These are phyloP conservation scores for Alternaria ventricosa DNA, from an alignment of 2,329 filamentous ascomycete genomes.

Conservation along the genomic window DNA sequence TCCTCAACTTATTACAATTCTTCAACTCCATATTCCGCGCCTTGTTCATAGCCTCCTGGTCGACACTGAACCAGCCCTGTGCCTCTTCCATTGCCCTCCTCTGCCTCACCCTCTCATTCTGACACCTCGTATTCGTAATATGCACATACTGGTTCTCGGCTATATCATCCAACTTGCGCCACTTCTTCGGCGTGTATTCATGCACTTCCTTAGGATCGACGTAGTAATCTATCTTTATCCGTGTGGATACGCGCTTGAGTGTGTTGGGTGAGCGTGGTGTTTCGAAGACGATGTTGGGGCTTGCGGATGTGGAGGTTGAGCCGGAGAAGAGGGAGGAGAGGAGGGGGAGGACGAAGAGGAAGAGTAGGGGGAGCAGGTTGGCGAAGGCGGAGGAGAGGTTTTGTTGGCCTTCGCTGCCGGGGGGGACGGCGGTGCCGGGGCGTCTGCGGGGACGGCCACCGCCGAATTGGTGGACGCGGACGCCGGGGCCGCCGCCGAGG, in stretches of 20 bases:
- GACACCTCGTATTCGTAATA: constrained; percentile 73
- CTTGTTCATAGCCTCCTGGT: constrained; percentile 77
- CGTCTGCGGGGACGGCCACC: constrained; percentile 77
- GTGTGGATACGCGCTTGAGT: constrained; percentile 71
- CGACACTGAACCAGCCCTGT: constrained; percentile 85
- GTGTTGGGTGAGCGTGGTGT: constrained; percentile 73
- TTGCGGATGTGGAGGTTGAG: constrained; percentile 52
- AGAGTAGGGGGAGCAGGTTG: constrained; percentile 82
- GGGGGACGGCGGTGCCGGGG: constrained; percentile 65
- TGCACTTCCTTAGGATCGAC: constrained; percentile 80
- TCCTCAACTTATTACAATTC: constrained; percentile 64
- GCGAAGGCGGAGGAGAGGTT: constrained; percentile 63
- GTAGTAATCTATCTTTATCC: constrained; percentile 80
- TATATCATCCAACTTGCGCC: constrained; percentile 74
- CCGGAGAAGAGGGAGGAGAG: constrained; percentile 77
- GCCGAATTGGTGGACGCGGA: constrained; percentile 95
- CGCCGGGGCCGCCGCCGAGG: constrained; percentile 86
- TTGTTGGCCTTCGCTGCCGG: constrained; percentile 59
- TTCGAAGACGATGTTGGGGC: constrained; percentile 80
- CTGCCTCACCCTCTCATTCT: constrained; percentile 71
- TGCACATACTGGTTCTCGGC: constrained; percentile 78
- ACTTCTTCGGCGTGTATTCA: constrained; percentile 71
- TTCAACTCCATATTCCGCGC: constrained; percentile 68
- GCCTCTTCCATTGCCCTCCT: constrained; percentile 76
- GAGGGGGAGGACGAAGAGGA: constrained; percentile 81